Base-by-base conservation (phyloP, 495 filamentous ascomycete genomes). In the Annulohypoxylon maeteangense region DNA sequence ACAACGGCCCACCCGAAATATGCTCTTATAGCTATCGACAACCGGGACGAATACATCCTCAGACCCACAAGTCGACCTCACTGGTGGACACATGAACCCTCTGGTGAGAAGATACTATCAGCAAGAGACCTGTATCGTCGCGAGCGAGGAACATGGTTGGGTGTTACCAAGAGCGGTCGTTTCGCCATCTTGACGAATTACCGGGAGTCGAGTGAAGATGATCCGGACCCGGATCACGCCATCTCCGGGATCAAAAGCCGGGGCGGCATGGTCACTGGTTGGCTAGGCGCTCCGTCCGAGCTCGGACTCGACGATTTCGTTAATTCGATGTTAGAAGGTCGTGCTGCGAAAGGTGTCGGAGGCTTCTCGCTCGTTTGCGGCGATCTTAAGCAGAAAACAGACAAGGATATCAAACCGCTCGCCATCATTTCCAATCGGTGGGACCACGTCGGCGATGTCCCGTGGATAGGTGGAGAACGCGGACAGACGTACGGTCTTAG, bases 151-250 rank as follows among this genome's bases (percentile, higher is more conserved):
- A 98, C 96, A 47, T 99, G 96, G 95, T 89, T 98, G 61, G 95
- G 94, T 29, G 86, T 99, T 67, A 98, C 93, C 40, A 88, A 85
- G 64, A 82, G 90, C 32, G 95, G 95, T 14, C 92, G 92, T 66
- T 81, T 99, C 51, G 94, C 96, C 11, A 90, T 96, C 36, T 85
- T 99, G 36, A 98, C 96, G 59, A 99, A 99, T 83, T 98, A 93
- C 76, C 91, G 93, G 58, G 95, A 98, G 82, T 85, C 89, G 55
- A 88, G 87, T 48, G 78, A 81, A 12, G 75, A 82, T 67, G 81
- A 85, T 74, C 69, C 69, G 51, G 70, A 77, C 31, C 75, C 81
- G 5, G 79, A 80, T 32, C 82, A 85, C 65, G 81, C 89, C 40
- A 78, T 89, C 23, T 75, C 81, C 54, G 90, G 88, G 7, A 82